Evolutionary conservation across 306 rosid genomes (phyloP), one percentile per base, ranked within the genome.

Genomic region (Pachyrhizus erosus): DNA sequence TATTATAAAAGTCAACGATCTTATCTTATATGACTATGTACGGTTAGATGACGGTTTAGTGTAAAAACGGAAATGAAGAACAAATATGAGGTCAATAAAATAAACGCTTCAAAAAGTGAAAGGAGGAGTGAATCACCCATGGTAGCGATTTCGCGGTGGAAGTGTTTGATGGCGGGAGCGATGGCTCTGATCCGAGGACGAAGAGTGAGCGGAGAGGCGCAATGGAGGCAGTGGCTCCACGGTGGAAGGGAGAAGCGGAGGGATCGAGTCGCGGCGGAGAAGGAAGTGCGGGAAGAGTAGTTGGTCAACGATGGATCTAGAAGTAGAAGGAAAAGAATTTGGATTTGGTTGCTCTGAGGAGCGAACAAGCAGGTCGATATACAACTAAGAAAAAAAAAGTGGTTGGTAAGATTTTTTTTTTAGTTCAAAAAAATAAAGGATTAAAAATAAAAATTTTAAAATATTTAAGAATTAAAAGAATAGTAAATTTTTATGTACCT

Each of bases 91-190:
- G 21, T 61, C 3, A 65, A 33, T 2, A 17, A 33, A 34, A 34
- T 3, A 34, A 65, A n/a, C 24, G 17, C 2, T 10, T 11, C 17
- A 57, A 54, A 57, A 9, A 8, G 29, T 7, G 62, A 21, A 9
- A 21, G 62, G 37, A 75, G 80, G 84, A 54, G 11, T 4, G 27
- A 80, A 13, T 20, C 14, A 62, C 97, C 96, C 90, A 87, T 89
- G 82, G 96, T 80, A 15, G 97, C 92, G 81, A 91, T 85, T 74
- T 87, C 84, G 73, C 91, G 92, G 73, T 89, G 91, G 78, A 93
- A 87, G 14, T 83, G 89, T 79, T 91, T 86, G 39, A 91, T 31
- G 17, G 75, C 88, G 0, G 95, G 97, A 82, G 95, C 84, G 40
- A 82, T 81, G 46, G 92, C 90, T 49, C 88, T 88, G 92, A 91